Evolutionary conservation across 306 rosid genomes (phyloP), one percentile per base, ranked within the genome.

Genomic region (Trichosanthes truncata): DNA sequence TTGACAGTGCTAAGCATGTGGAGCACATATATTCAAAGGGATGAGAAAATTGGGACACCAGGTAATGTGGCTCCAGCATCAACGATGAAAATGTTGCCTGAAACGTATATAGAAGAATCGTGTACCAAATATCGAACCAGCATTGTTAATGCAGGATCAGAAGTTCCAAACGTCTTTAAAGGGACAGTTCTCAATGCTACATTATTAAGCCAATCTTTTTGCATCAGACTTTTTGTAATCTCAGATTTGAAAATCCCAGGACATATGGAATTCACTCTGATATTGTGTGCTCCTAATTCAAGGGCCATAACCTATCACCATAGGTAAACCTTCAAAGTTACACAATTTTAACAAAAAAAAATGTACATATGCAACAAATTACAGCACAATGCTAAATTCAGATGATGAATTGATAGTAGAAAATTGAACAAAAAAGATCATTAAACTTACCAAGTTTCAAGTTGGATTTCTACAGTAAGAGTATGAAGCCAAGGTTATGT

Each of bases 141-240:
- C 18, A 93, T 84, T n/a, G 97, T 93, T 85, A 93, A 83, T 17
- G 93, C 95, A 18, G 98, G 93, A 86, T 90, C 88, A 0, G 88
- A 36, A 40, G 93, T 85, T 52, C 95, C 97, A 56, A 0, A 81
- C 0, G 43, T 72, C 84, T 86, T 80, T 55, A 91, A 77, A 40
- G 98, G 97, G 69, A 87, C 89, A 9, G 84, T 90, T 83, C 71
- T 91, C 40, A 40, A 0, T 0, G 86, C 88, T 84, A 93, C 95
- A 4, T 80, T 88, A 31, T 79, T 33, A 46, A 93, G 79, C 95
- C 98, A 91, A 75, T 86, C 85, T 79, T 90, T 88, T 55, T 91
- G 31, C 90, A 89, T 84, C 18, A 93, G 89, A 10, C 41, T 80
- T 3, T 45, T 11, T 10, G 49, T 45, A 45, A 45, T 45, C 14